Evolutionary conservation across 1,284 basidiomycete species (phyloP).

Genomic region (Coniferiporia weirii): DNA sequence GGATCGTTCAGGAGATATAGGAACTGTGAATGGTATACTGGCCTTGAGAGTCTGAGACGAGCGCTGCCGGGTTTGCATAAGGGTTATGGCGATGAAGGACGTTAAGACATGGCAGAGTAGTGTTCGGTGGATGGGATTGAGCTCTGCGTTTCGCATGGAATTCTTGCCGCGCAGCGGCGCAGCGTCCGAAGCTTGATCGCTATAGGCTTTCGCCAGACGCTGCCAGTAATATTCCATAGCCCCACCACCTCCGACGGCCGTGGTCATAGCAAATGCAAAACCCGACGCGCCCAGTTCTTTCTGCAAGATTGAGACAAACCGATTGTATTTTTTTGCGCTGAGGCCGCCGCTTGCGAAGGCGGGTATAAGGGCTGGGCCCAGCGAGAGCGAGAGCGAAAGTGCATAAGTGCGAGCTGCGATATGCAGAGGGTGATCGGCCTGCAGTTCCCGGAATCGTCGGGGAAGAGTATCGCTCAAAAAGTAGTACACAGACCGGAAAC

Average conservation of each 20-base stretch:
- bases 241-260: conserved; percentile 58
- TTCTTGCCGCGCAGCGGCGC: background rate
- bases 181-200: background rate
- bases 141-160: background rate
- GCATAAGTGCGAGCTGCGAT: conserved; percentile 61
- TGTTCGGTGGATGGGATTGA: conserved; percentile 36
- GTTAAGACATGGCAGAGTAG: conserved; percentile 56
- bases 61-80: conserved; percentile 47
- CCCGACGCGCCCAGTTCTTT: conserved; percentile 55
- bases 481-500: background rate
- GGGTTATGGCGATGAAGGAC: conserved; percentile 47
- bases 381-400: conserved; percentile 59
- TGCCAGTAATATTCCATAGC: conserved; percentile 44
- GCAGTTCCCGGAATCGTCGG: conserved; percentile 1
- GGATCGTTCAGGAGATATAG: conserved; percentile 15
- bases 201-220: conserved; percentile 24
- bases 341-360: conserved; percentile 34
- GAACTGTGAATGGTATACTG: conserved; percentile 20
- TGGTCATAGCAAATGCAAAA: conserved; percentile 62
- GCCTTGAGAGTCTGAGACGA: conserved; percentile 14
- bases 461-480: background rate
- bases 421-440: conserved; percentile 46
- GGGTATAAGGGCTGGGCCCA: conserved; percentile 57
- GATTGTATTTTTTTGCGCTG: conserved; percentile 24
- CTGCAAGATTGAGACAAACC: conserved; percentile 39